Percentiles rank a stretch among this genome's conserved stretches.
Evolutionary conservation across 345 rosid species (phyloP).

Genomic region (Pugionium dolabratum): DNA sequence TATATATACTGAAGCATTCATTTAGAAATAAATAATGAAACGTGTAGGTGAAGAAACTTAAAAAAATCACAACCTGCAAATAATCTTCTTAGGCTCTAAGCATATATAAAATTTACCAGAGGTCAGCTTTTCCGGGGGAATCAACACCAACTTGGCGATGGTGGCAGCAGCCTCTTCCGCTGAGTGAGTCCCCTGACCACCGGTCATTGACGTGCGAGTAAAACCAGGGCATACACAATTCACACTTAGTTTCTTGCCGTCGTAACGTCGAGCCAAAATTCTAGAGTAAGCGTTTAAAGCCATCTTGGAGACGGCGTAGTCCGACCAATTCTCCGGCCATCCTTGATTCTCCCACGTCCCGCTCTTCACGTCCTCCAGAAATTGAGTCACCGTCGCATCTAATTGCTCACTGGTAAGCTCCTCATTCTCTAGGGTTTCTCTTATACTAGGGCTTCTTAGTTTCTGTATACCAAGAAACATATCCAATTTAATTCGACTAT

Average conservation of each 20-base stretch:
- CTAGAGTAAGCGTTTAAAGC: constrained; percentile 76
- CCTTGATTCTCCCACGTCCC: constrained; percentile 74
- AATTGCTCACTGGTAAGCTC: constrained; percentile 50
- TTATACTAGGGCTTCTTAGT: constrained; percentile 55
- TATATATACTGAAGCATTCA: no score
- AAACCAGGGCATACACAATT: constrained; percentile 88
- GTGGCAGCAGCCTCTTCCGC: constrained; percentile 57
- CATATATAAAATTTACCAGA: constrained; percentile 61
- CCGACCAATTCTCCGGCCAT: constrained; percentile 85
- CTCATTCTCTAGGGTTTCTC: constrained; percentile 47
- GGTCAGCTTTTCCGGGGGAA: constrained; percentile 50
- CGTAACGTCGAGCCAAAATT: constrained; percentile 52
- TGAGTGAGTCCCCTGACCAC: constrained; percentile 68
- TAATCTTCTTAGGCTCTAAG: constrained; percentile 19
- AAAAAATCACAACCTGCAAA: constrained; percentile 28
- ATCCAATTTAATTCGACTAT: not conserved
- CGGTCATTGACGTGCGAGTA: constrained; percentile 79
- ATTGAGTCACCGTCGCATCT: constrained; percentile 45
- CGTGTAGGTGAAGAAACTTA: not conserved
- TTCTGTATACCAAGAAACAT: constrained; percentile 51
- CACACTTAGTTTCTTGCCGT: constrained; percentile 47
- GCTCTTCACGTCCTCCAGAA: constrained; percentile 52
- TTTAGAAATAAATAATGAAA: not conserved
- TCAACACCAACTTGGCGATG: constrained; percentile 50
- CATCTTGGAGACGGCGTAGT: constrained; percentile 81